Conservation (phyloP, 2,329 filamentous ascomycete species). For the Xylariaceae sp. region DNA sequence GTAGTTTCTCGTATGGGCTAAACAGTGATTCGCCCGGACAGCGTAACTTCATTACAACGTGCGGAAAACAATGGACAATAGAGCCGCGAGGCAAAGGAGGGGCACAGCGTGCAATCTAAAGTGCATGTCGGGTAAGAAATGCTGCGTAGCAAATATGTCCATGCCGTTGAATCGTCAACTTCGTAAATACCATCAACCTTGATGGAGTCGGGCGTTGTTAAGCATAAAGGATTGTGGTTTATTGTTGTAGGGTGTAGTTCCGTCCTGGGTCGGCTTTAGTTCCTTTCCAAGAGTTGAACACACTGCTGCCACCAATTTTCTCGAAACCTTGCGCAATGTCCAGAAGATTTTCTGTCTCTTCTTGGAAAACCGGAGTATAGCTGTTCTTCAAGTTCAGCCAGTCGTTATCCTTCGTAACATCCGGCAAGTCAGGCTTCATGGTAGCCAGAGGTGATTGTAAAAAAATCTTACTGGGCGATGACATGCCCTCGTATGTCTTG, state of each 20-base stretch:
- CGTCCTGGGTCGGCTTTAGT: constrained; percentile 36
- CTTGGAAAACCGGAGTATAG: constrained; percentile 51
- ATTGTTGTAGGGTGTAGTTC: constrained; percentile 33
- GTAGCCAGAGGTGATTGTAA: constrained; percentile 38
- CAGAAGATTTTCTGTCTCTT: constrained; percentile 57
- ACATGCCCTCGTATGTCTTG: constrained; percentile 52
- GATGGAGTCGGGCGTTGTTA: constrained; percentile 27
- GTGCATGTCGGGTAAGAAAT: constrained; percentile 1
- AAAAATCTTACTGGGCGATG: constrained; percentile 53
- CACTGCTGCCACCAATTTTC: constrained; percentile 58
- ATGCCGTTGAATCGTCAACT: constrained; percentile 16
- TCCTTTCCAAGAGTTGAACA: constrained; percentile 29
- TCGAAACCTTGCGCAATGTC: constrained; percentile 74
- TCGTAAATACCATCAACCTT: constrained; percentile 17
- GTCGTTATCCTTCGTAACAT: constrained; percentile 37
- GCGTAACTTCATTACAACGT: constrained; percentile 19
- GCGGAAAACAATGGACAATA: constrained; percentile 31
- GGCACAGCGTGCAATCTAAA: constrained; percentile 15
- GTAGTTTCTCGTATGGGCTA: constrained; percentile 22
- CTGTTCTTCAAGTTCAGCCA: constrained; percentile 47
- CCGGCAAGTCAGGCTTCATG: constrained; percentile 34
- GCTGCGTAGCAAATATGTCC: constrained; percentile 5
- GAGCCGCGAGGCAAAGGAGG: constrained; percentile 31
- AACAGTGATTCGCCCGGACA: constrained; percentile 16
- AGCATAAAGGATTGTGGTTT: background rate